Conservation (phyloP, 2,329 filamentous ascomycete genomes). For the Hyphodiscus sp. region DNA sequence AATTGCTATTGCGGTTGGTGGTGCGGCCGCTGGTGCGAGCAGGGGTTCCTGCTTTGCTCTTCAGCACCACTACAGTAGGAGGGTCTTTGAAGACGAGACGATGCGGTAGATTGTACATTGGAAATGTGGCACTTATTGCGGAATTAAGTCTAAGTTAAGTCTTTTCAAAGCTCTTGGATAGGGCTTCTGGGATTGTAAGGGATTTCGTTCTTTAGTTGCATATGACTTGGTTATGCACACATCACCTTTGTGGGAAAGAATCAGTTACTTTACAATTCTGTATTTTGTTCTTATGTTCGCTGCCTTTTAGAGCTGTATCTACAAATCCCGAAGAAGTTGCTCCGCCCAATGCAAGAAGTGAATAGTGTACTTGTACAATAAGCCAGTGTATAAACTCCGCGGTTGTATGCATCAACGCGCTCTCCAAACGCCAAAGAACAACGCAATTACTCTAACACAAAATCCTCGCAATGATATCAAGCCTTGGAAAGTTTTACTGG, state of each 20-base stretch:
- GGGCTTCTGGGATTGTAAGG: too few relatives aligned
- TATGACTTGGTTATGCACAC: too few relatives aligned
- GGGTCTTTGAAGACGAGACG: too few relatives aligned
- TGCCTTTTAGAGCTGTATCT: neutral
- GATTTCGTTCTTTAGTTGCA: too few relatives aligned
- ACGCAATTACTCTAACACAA: neutral
- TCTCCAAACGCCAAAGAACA: constrained; percentile 5
- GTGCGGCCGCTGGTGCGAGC: constrained; percentile 3
- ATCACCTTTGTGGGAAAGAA: too few relatives aligned
- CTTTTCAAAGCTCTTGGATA: too few relatives aligned
- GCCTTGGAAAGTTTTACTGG: constrained; percentile 10
- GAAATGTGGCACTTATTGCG: too few relatives aligned
- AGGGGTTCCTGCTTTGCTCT: neutral
- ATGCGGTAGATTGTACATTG: neutral
- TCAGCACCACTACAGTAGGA: too few relatives aligned
- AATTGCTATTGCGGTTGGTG: constrained; percentile 1
- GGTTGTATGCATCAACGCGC: constrained; percentile 1
- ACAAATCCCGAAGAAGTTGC: neutral
- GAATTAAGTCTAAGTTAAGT: too few relatives aligned
- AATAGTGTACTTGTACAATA: constrained; percentile 9
- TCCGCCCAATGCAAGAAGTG: neutral
- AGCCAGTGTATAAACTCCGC: constrained; percentile 1
- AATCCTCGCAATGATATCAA: neutral
- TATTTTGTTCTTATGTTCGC: neutral
- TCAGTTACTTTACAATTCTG: neutral